Conservation (phyloP, 768 basidiomycete species). For the Pisolithus tinctorius region DNA sequence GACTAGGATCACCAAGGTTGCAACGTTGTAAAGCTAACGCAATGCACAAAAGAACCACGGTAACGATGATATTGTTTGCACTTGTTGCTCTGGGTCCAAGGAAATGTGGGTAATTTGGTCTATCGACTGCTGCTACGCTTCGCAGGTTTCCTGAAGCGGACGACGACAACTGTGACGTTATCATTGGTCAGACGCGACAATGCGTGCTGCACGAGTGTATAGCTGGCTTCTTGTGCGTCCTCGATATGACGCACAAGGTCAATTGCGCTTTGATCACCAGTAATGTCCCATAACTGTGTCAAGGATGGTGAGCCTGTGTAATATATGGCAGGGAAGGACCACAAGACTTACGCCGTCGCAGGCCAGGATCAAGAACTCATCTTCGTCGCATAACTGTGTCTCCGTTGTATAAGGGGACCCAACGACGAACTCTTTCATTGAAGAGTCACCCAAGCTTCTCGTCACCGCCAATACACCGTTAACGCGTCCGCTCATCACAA, state of each 20-base stretch:
- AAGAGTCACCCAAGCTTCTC: slow-evolving; percentile 89
- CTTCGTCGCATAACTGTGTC: slow-evolving; percentile 81
- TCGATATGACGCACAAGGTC: slow-evolving; percentile 67
- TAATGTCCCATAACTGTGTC: slow-evolving; percentile 90
- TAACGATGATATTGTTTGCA: neutral
- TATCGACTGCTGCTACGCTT: slow-evolving; percentile 11
- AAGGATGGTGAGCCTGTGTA: slow-evolving; percentile 3
- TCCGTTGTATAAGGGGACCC: slow-evolving; percentile 99
- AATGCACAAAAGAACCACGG: neutral
- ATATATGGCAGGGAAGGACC: neutral
- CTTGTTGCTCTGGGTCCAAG: neutral
- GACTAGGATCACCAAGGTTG: neutral
- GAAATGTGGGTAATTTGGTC: neutral
- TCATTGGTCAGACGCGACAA: slow-evolving; percentile 86
- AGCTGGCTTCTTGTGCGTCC: slow-evolving; percentile 81
- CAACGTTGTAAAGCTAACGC: neutral
- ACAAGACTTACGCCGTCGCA: slow-evolving; percentile 84
- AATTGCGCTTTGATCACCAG: slow-evolving; percentile 84
- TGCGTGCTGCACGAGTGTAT: slow-evolving; percentile 76
- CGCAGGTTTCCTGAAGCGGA: slow-evolving; percentile 57
- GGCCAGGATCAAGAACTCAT: slow-evolving; percentile 92
- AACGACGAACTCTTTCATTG: slow-evolving; percentile 99
- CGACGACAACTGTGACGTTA: slow-evolving; percentile 88
- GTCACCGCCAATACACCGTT: slow-evolving; percentile 98
- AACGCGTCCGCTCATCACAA: slow-evolving; percentile 97